These are phyloP conservation scores for Mycosphaerella arachidis DNA, from an alignment of 2,329 filamentous ascomycete genomes.

Conservation along the genomic window DNA sequence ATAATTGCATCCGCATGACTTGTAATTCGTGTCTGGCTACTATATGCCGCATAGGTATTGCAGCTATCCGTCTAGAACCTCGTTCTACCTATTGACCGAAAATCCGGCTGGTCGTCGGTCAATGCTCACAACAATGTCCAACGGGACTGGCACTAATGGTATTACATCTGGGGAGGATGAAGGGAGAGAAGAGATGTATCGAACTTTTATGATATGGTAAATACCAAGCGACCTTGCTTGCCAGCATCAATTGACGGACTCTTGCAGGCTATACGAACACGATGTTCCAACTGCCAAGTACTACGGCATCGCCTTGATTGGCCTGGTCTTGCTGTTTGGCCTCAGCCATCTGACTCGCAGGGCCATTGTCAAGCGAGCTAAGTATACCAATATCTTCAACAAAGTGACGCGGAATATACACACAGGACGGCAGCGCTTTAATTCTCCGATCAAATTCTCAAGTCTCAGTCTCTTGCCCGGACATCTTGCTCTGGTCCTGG, in stretches of 20 bases:
- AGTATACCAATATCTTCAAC: conserved; percentile 2
- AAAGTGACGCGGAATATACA: background rate
- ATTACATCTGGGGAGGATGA: background rate
- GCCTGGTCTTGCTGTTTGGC: conserved; percentile 14
- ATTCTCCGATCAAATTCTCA: background rate
- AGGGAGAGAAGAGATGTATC: background rate
- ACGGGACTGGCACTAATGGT: background rate
- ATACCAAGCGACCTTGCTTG: too few relatives aligned
- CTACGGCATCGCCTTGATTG: conserved; percentile 14
- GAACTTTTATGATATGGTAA: background rate
- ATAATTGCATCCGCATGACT: background rate
- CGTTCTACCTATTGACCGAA: background rate
- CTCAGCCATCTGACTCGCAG: conserved; percentile 12
- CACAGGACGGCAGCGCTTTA: background rate
- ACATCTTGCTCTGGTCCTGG: conserved; percentile 5
- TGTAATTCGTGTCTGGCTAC: background rate
- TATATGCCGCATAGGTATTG: background rate
- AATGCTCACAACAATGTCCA: background rate
- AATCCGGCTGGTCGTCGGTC: background rate
- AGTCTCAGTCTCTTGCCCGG: conserved; percentile 8
- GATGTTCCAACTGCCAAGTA: conserved; percentile 17
- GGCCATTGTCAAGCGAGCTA: conserved; percentile 1
- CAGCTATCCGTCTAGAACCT: background rate
- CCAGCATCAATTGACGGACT: too few relatives aligned
- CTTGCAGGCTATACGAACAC: conserved; percentile 7